phyloP scores from a whole-genome alignment of 1,284 basidiomycete genomes.

The Ceratobasidium theobromae region DNA sequence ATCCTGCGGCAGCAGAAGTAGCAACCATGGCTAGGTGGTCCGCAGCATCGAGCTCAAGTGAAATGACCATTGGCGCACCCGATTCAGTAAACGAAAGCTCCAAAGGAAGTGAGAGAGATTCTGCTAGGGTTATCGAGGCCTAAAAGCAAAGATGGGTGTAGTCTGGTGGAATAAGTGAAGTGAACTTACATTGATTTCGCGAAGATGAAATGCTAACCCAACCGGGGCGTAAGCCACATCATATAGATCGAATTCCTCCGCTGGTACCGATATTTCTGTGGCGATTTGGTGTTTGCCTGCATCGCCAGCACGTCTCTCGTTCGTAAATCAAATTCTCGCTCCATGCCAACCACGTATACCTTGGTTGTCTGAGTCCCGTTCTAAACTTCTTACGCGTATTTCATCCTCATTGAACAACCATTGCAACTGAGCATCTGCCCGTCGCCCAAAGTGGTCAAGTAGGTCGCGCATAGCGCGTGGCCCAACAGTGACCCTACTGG shows the following conservation, averaged over 20 bases:
- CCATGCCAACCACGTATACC: conserved; percentile 46
- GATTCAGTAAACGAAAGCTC: conserved; percentile 74
- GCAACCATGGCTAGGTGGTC: conserved; percentile 34
- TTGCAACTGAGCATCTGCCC: conserved; percentile 66
- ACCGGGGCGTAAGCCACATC: conserved; percentile 60
- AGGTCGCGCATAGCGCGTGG: conserved; percentile 69
- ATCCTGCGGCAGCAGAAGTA: conserved; percentile 25
- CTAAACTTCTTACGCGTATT: conserved; percentile 65
- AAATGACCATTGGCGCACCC: conserved; percentile 36
- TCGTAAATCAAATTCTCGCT: not conserved
- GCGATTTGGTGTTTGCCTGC: conserved; percentile 49
- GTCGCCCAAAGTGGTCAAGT: conserved; percentile 70
- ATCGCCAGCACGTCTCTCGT: not conserved
- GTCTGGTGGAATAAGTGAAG: conserved; percentile 16
- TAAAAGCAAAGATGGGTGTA: conserved; percentile 40
- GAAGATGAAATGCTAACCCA: conserved; percentile 72
- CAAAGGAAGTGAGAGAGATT: conserved; percentile 61
- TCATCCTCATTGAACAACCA: conserved; percentile 71
- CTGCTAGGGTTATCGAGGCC: conserved; percentile 76
- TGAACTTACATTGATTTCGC: conserved; percentile 70
- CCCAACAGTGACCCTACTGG: conserved; percentile 68
- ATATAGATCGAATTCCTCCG: conserved; percentile 75
- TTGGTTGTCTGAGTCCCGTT: conserved; percentile 63
- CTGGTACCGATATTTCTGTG: conserved; percentile 66
- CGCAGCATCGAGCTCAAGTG: conserved; percentile 35